Conservation (phyloP, 2,329 filamentous ascomycete species). For the Clarireedia monteithiana region DNA sequence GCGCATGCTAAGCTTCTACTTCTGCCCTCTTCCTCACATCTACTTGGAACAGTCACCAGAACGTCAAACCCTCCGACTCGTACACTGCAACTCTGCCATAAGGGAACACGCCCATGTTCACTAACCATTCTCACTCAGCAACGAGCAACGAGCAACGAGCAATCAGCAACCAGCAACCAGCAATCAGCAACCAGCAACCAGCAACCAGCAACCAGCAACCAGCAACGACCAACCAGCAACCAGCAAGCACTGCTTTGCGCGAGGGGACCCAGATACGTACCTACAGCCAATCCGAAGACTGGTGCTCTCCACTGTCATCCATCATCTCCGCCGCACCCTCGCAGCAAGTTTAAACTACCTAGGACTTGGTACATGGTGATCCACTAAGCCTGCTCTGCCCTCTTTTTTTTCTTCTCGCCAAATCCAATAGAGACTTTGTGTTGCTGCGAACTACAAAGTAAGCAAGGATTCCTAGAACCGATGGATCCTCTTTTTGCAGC, state of each 20-base stretch:
- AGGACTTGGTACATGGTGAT: too few relatives aligned
- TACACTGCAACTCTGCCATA: neutral
- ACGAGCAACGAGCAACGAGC: neutral
- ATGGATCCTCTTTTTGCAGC: neutral
- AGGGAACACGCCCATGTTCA: neutral
- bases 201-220: too few relatives aligned
- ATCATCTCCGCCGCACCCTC: neutral
- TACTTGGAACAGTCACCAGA: too few relatives aligned
- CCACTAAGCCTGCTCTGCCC: neutral
- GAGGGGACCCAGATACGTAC: neutral
- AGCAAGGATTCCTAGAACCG: constrained; percentile 5
- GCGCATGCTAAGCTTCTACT: too few relatives aligned
- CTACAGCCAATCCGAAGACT: neutral
- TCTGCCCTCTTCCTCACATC: too few relatives aligned
- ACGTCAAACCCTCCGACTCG: too few relatives aligned
- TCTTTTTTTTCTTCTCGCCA: neutral
- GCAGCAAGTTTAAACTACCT: neutral
- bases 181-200: too few relatives aligned
- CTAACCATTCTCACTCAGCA: neutral
- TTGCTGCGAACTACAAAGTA: constrained; percentile 3
- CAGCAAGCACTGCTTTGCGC: neutral
- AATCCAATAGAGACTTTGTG: neutral
- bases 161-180: too few relatives aligned
- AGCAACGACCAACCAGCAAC: too few relatives aligned
- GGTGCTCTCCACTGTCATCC: neutral